phyloP scores from a whole-genome alignment of 2,329 filamentous ascomycete species.

The Teratosphaeria nubilosa region DNA sequence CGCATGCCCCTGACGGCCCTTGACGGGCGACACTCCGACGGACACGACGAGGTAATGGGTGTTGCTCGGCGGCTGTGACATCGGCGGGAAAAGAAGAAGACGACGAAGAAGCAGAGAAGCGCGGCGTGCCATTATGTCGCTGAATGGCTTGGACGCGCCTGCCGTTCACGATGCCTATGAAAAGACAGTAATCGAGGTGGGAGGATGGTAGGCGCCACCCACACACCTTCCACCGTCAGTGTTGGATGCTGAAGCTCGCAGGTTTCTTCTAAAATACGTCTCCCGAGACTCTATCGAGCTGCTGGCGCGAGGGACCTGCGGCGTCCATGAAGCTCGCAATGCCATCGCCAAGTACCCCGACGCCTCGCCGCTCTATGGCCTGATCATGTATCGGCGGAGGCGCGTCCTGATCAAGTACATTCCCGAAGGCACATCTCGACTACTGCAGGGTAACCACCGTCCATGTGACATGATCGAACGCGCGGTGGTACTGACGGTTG shows the following conservation, averaged over 20 bases:
- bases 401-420: slow-evolving; percentile 90
- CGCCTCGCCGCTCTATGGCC: slow-evolving; percentile 79
- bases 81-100: not conserved
- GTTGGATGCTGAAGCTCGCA: slow-evolving; percentile 31
- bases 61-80: not conserved
- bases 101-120: not conserved
- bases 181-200: slow-evolving; percentile 66
- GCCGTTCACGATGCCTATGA: slow-evolving; percentile 79
- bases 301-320: slow-evolving; percentile 64
- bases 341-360: slow-evolving; percentile 72
- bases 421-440: slow-evolving; percentile 78
- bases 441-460: slow-evolving; percentile 66
- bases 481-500: slow-evolving; percentile 15
- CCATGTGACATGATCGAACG: slow-evolving; percentile 1
- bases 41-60: not conserved
- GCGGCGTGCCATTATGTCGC: slow-evolving; percentile 59
- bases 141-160: slow-evolving; percentile 83
- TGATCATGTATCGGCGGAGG: slow-evolving; percentile 77
- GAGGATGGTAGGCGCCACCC: slow-evolving; percentile 69
- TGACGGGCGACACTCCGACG: not conserved
- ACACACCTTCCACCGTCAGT: not conserved
- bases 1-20: not conserved
- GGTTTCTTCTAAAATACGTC: slow-evolving; percentile 90
- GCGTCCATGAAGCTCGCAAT: slow-evolving; percentile 73
- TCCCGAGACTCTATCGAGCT: slow-evolving; percentile 81